Evolutionary conservation across 208 protist species (phyloP).

Genomic region (Crithidia fasciculata): DNA sequence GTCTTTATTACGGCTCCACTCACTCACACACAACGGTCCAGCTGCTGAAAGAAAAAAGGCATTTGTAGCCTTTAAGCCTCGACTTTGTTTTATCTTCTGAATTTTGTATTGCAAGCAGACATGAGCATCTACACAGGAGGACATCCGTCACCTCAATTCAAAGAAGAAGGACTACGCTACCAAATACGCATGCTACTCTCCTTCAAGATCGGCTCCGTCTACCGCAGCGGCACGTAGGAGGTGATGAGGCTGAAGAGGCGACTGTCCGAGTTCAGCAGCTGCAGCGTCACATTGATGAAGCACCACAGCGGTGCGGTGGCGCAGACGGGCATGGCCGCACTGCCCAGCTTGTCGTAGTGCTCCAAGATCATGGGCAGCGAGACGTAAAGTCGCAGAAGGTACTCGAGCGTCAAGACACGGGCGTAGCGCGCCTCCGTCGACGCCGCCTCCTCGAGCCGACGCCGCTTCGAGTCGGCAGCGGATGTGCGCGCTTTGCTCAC

Average conservation of each 20-base stretch:
- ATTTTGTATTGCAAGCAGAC: too few species aligned
- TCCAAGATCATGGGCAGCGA: slow-evolving; percentile 74
- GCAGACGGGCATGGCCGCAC: slow-evolving; percentile 55
- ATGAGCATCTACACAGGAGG: too few species aligned
- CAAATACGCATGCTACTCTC: neutral
- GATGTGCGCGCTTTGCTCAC: slow-evolving; percentile 18
- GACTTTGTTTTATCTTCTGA: too few species aligned
- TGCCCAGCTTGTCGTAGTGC: slow-evolving; percentile 85
- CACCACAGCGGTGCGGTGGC: slow-evolving; percentile 66
- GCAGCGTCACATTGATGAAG: slow-evolving; percentile 65
- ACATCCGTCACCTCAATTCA: too few species aligned
- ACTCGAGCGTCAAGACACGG: slow-evolving; percentile 76
- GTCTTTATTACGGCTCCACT: too few species aligned
- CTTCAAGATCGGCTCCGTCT: neutral
- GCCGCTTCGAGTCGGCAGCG: slow-evolving; percentile 25
- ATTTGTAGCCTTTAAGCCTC: too few species aligned
- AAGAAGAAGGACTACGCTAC: neutral
- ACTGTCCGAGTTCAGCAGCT: slow-evolving; percentile 43
- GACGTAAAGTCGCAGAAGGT: slow-evolving; percentile 79
- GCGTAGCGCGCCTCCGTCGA: slow-evolving; percentile 41
- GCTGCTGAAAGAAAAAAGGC: too few species aligned
- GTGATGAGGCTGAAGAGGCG: slow-evolving; percentile 40
- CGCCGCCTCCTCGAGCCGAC: slow-evolving; percentile 26
- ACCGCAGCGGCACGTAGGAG: slow-evolving; percentile 61
- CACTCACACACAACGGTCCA: too few species aligned